Base-by-base conservation (phyloP, 2,329 filamentous ascomycete species). In the Neofusicoccum sp. region DNA sequence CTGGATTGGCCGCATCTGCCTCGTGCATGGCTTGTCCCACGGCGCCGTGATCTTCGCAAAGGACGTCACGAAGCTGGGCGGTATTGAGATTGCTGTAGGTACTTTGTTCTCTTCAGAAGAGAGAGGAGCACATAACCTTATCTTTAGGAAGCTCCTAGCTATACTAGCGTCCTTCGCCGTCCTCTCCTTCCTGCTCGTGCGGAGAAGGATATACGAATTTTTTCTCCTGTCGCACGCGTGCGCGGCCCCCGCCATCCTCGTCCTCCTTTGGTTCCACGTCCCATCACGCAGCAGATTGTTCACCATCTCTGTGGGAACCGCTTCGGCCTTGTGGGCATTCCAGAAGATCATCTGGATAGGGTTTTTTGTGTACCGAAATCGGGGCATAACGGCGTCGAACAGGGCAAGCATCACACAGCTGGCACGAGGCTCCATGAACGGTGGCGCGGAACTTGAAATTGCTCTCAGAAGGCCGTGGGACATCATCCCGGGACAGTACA, bases 1-100 rank as follows among this genome's bases (percentile, higher is more conserved):
- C 14, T 66, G 64, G 65, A 16, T 66, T 6, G 64, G 65, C 2
- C 61, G 64, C 4, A 22, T 66, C 11, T 66, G 61, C 36, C 56
- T 66, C 12, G 28, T 64, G 1, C 61, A 66, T 50, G 65, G 65
- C 11, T 43, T 66, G 33, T 12, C 59, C 11, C 64, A 66, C 29
- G 56, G 61, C 6, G 31, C 60, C n/a, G n/a, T n/a, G n/a, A n/a
- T 28, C 1, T 64, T n/a, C 58, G 49, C 11, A 22, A 3, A 48
- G 43, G 44, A 44, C 36, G 28, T 56, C 50, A 11, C 34, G 2
- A 36, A 29, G 31, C 6, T 58, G 52, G 31, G 16, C 50, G 45
- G 39, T 9, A 41, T 61, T 50, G 39, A 62, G 22, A 50, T 34
- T 45, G 34, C 60, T 56, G 34, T 41, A 14, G 56, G 33, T 56